A percentile compares a stretch with the other conserved stretches of the same genome.
phyloP scores from a whole-genome alignment of 306 rosid genomes.

The Prunus salicina region DNA sequence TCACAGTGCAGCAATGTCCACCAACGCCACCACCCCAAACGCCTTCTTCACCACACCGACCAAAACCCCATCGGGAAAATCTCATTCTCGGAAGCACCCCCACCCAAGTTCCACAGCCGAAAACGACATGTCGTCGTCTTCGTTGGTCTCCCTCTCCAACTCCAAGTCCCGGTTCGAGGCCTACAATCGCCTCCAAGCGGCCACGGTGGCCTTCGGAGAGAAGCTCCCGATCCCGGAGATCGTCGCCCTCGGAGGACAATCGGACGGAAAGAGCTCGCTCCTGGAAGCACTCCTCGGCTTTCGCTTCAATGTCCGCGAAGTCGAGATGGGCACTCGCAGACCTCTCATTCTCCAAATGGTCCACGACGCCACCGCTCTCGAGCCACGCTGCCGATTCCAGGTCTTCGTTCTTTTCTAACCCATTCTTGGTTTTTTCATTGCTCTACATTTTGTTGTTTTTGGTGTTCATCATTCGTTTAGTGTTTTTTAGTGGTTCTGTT shows the following conservation, averaged over 20 bases:
- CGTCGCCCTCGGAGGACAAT: slow-evolving; percentile 83
- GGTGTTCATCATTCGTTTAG: background rate
- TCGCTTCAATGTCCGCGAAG: slow-evolving; percentile 93
- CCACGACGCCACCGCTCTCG: slow-evolving; percentile 84
- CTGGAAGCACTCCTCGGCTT: slow-evolving; percentile 86
- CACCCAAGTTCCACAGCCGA: slow-evolving; percentile 1
- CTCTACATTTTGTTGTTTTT: background rate
- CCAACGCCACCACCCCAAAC: slow-evolving; percentile 33
- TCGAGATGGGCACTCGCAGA: slow-evolving; percentile 96
- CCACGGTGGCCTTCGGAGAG: slow-evolving; percentile 91
- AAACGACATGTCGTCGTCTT: slow-evolving; percentile 30
- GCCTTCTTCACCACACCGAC: slow-evolving; percentile 40
- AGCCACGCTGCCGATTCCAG: slow-evolving; percentile 92
- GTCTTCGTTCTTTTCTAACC: slow-evolving; percentile 12
- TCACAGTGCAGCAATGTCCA: slow-evolving; percentile 35
- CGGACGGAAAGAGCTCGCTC: slow-evolving; percentile 92
- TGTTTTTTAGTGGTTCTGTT: background rate
- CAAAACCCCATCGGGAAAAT: slow-evolving; percentile 52
- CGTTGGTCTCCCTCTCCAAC: slow-evolving; percentile 16
- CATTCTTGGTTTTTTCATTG: background rate
- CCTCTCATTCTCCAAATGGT: slow-evolving; percentile 94
- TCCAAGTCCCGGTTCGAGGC: slow-evolving; percentile 80
- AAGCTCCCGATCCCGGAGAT: slow-evolving; percentile 93
- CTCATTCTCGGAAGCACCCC: slow-evolving; percentile 35
- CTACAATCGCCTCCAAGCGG: slow-evolving; percentile 88